Evolutionary conservation across 1,284 basidiomycete genomes (phyloP).

Genomic region (Naganishia cerealis): DNA sequence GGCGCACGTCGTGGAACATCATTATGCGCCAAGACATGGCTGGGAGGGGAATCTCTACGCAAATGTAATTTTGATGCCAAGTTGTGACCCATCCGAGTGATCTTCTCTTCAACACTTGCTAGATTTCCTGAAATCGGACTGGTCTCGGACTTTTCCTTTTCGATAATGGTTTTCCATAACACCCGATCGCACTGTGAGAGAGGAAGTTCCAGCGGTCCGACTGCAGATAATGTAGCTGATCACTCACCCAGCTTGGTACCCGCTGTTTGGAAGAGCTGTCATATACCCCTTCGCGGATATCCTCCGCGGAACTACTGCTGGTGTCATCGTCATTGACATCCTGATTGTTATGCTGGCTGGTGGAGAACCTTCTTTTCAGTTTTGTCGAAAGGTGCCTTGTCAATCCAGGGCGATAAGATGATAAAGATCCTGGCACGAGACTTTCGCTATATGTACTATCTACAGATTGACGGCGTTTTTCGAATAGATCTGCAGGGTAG

Average conservation of each 20-base stretch:
- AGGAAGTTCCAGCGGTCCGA: neutral
- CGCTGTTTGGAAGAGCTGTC: constrained; percentile 58
- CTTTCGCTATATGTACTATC: constrained; percentile 25
- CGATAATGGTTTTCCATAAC: constrained; percentile 51
- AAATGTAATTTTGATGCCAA: constrained; percentile 15
- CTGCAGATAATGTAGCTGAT: neutral
- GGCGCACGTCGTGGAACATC: neutral
- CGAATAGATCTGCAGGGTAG: constrained; percentile 14
- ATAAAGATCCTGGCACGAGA: constrained; percentile 10
- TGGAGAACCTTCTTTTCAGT: constrained; percentile 45
- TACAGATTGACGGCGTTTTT: constrained; percentile 14
- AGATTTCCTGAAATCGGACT: constrained; percentile 14
- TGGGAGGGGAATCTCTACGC: neutral
- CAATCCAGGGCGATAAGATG: constrained; percentile 26
- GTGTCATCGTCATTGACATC: constrained; percentile 38
- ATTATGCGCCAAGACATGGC: neutral
- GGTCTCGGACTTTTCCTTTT: constrained; percentile 30
- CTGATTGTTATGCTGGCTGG: constrained; percentile 34
- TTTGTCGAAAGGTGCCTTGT: constrained; percentile 36
- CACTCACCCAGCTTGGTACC: constrained; percentile 56
- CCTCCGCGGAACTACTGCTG: constrained; percentile 38
- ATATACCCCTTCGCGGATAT: constrained; percentile 54
- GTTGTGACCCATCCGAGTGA: constrained; percentile 17
- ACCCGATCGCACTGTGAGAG: constrained; percentile 52
- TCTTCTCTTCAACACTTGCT: constrained; percentile 7